Base-by-base conservation (phyloP, 768 basidiomycete genomes). In the Udeniomyces megalosporus region DNA sequence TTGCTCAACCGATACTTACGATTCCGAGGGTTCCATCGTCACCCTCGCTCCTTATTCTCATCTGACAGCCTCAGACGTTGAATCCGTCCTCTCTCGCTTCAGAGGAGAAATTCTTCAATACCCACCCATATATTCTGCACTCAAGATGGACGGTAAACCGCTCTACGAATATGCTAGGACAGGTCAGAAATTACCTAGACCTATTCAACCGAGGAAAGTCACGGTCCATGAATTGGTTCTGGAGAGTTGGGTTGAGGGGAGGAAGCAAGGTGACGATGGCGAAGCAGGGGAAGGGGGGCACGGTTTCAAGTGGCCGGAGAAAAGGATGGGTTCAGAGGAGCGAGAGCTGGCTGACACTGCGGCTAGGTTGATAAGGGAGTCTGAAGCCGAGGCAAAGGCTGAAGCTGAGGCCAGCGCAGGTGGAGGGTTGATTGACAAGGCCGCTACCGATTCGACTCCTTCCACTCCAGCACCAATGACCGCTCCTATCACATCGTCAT, bases 111-210 rank as follows among this genome's bases (percentile, higher is more conserved):
- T 97, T 68, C 76, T 79, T 62, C 95, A 99, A 73, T 79, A 82
- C 1, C 95, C 95, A 4, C 95, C 95, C 5, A 86, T 99, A 71
- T 99, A 92, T 75, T 97, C 95, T 11, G 95, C 95, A 1, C 78
- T 97, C 38, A 97, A 97, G 74, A 97, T 97, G 92, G 91, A 97
- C 67, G 95, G 95, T 0, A 88, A 81, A 72, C 89, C 89, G 0
- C 73, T 97, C 38, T 89, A 97, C 72, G 92, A 97, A 68, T 99
- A 97, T 70, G 95, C 95, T 22, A 82, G 95, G 2, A 79, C 84
- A 70, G 86, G 86, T 8, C 86, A 84, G 47, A 88, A 92, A 0
- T 80, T 99, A 17, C 95, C 95, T 34, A 83, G 91, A 10, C 86
- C 93, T n/a, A 92, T 99, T 64, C 88, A 91, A 69, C 73, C 84